A percentile compares a stretch with the other conserved stretches of the same genome.
Conservation (phyloP, 768 basidiomycete genomes). For the Suillus cothurnatus region DNA sequence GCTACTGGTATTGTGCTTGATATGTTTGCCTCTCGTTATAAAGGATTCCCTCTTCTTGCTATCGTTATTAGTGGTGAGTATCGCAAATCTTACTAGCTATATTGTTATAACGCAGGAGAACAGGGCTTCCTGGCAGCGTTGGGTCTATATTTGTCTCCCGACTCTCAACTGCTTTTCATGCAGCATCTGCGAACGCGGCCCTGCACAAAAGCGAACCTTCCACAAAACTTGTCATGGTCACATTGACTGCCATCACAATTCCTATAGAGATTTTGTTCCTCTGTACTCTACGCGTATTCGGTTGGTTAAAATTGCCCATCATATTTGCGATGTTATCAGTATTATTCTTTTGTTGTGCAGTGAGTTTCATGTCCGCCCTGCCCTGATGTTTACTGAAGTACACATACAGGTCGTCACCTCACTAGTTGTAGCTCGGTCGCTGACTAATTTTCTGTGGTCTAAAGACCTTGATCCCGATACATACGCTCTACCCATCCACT, state of each 20-base stretch:
- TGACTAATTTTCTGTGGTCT: slow-evolving; percentile 82
- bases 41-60: slow-evolving; percentile 85
- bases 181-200: slow-evolving; percentile 23
- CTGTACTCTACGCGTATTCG: slow-evolving; percentile 57
- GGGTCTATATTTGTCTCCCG: slow-evolving; percentile 92
- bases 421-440: slow-evolving; percentile 59
- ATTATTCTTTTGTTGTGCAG: slow-evolving; percentile 74
- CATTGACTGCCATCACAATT: slow-evolving; percentile 74
- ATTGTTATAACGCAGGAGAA: slow-evolving; percentile 1
- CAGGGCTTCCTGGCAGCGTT: slow-evolving; percentile 85
- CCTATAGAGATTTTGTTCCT: slow-evolving; percentile 83
- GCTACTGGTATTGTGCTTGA: slow-evolving; percentile 93
- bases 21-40: slow-evolving; percentile 82
- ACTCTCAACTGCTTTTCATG: slow-evolving; percentile 85
- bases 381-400: slow-evolving; percentile 3
- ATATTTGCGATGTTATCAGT: slow-evolving; percentile 70
- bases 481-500: slow-evolving; percentile 92
- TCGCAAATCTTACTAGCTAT: neutral
- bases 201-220: slow-evolving; percentile 32
- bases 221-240: slow-evolving; percentile 58
- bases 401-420: slow-evolving; percentile 67
- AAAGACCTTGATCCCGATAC: slow-evolving; percentile 83
- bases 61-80: slow-evolving; percentile 82
- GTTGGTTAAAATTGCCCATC: slow-evolving; percentile 77
- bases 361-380: slow-evolving; percentile 43